Evolutionary conservation across 129 eudicot genomes (phyloP), one percentile per base, ranked within the genome.

Genomic region (Logfia minima): DNA sequence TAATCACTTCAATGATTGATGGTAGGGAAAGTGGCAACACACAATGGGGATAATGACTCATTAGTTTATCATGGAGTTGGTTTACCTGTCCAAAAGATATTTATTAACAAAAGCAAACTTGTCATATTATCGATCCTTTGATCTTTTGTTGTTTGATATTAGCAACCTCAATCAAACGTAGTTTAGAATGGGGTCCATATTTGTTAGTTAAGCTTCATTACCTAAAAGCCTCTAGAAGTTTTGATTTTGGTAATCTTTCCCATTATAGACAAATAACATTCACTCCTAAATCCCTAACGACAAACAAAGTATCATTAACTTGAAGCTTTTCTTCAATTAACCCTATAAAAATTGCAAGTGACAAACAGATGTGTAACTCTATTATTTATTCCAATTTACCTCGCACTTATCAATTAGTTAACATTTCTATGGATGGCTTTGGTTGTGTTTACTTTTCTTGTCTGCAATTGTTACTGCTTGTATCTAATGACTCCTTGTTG

Each of bases 21-120:
- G 80, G 75, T 58, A 80, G 75, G 71, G 21, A 74, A 72, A 56
- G 56, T 66, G 76, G 84, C 65, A 39, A 67, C 70, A 80, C 79
- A 53, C 60, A 52, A 73, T 72, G 37, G 64, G 39, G 70, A 79
- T 66, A 66, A 80, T 55, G 79, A 80, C 63, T 43, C 8, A 32
- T 80, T 80, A 70, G 53, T 74, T 80, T 45, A 80, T 74, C 64
- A 74, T 80, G 71, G 71, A 80, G 84, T 80, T 78, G 75, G 80
- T 74, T 80, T 37, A 80, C 81, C 81, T 68, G 66, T 66, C 75
- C 22, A 22, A 8, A 77, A 31, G n/a, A 17, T 31, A 22, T 10
- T 65, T 71, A 52, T 72, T 75, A 66, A 66, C 60, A 52, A 72
- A 79, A 65, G 51, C 23, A 28, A 66, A 10, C n/a, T 26, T 74